A percentile compares a stretch with the other conserved stretches of the same genome.
phyloP scores from a whole-genome alignment of 106 monocot genomes.

The Vanilla planifolia region DNA sequence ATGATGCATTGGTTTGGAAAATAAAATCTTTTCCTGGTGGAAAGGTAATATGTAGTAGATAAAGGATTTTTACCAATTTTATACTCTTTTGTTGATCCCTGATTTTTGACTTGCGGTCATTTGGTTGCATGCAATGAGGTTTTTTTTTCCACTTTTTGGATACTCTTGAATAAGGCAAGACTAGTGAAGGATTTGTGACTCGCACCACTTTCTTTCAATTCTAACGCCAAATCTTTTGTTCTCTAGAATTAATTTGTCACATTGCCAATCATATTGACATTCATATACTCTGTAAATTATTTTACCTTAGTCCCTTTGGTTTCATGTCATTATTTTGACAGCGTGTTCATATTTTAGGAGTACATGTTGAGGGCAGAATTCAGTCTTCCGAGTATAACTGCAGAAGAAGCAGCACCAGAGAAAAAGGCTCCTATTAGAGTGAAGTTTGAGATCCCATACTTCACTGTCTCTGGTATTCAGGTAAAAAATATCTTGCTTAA shows the following conservation, averaged over 20 bases:
- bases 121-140: no score
- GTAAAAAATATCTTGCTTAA: no score
- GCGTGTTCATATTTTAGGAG: slow-evolving; percentile 33
- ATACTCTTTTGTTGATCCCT: neutral
- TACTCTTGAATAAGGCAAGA: no score
- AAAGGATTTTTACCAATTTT: neutral
- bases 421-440: slow-evolving; percentile 93
- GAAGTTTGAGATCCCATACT: slow-evolving; percentile 98
- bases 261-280: no score
- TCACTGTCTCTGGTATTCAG: slow-evolving; percentile 96
- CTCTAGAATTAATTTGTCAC: no score
- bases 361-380: slow-evolving; percentile 96
- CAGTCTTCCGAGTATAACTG: slow-evolving; percentile 86
- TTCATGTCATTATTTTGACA: neutral
- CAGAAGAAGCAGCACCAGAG: slow-evolving; percentile 74
- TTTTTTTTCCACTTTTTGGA: no score
- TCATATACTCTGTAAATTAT: neutral
- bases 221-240: no score
- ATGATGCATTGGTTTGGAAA: slow-evolving; percentile 96
- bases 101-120: no score
- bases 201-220: no score
- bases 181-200: no score
- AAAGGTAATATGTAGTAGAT: slow-evolving; percentile 39
- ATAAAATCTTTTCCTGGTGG: slow-evolving; percentile 97
- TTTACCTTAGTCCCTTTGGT: neutral